Evolutionary conservation across 2,329 filamentous ascomycete genomes (phyloP).

Genomic region (Pseudocercospora cruenta): DNA sequence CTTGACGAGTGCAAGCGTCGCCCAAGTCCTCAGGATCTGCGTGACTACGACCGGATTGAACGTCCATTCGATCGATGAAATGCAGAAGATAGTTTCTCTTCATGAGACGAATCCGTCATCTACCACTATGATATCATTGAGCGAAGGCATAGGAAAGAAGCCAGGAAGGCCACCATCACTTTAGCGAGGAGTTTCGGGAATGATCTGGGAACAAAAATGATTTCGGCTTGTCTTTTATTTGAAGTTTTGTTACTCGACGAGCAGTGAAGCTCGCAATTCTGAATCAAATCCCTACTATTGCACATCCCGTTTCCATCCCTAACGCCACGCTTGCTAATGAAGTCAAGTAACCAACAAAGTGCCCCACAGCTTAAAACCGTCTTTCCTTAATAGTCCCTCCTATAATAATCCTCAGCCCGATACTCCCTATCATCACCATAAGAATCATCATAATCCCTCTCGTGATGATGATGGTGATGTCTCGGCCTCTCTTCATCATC

Average conservation of each 20-base stretch:
- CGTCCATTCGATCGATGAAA: neutral
- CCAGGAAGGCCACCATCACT: neutral
- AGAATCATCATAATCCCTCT: conserved; percentile 2
- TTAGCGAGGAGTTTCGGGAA: neutral
- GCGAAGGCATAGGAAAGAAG: neutral
- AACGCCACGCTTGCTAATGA: conserved; percentile 2
- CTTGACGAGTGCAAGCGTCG: conserved; percentile 16
- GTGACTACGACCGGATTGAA: conserved; percentile 28
- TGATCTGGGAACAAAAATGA: neutral
- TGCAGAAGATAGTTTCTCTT: no score
- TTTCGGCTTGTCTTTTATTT: neutral
- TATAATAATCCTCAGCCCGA: conserved; percentile 9
- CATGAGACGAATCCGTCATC: no score
- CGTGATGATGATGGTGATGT: conserved; percentile 13
- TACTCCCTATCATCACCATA: neutral
- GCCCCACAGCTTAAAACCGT: neutral
- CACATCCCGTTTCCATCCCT: neutral
- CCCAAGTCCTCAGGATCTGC: conserved; percentile 26
- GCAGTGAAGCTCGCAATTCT: neutral
- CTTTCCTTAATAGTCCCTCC: neutral
- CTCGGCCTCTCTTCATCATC: conserved; percentile 5
- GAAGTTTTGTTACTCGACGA: neutral
- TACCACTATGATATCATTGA: no score
- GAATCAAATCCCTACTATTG: neutral
- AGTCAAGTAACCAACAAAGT: neutral